phyloP scores from a whole-genome alignment of 176 grass and related monocot genomes.

The Elymus sibiricus region DNA sequence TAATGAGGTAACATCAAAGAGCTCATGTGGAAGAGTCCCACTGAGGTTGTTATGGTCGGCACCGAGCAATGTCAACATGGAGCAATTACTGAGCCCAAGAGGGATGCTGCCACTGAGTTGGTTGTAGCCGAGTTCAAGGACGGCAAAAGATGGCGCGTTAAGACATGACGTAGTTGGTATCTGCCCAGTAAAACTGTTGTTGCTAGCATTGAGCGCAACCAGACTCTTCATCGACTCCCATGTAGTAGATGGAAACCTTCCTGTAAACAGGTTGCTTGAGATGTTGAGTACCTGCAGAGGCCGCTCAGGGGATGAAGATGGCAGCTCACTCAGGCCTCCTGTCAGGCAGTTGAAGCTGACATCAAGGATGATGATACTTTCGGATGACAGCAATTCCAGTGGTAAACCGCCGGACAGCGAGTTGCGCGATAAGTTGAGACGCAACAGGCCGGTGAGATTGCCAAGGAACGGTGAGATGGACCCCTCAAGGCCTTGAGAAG shows the following conservation, averaged over 20 bases:
- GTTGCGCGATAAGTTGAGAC: too few relatives aligned
- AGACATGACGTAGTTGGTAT: conserved; percentile 20
- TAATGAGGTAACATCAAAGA: conserved; percentile 11
- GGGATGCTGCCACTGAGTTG: conserved; percentile 23
- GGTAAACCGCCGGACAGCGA: too few relatives aligned
- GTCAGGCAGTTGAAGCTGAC: conserved; percentile 47
- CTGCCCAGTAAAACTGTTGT: conserved; percentile 36
- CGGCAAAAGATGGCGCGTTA: background rate
- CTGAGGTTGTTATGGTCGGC: conserved; percentile 19
- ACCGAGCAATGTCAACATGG: conserved; percentile 2
- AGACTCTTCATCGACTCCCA: conserved; percentile 28
- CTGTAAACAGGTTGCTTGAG: conserved; percentile 35
- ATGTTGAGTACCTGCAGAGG: conserved; percentile 43
- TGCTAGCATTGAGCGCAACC: conserved; percentile 23
- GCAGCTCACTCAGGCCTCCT: background rate
- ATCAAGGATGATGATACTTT: conserved; percentile 10
- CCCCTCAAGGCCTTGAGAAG: too few relatives aligned
- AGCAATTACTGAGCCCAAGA: conserved; percentile 29
- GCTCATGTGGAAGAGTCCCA: conserved; percentile 29
- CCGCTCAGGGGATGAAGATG: background rate
- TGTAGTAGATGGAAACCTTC: conserved; percentile 13
- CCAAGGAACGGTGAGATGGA: too few relatives aligned
- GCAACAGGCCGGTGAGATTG: too few relatives aligned
- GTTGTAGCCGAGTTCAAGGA: conserved; percentile 43
- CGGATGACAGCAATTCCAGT: too few relatives aligned